Evolutionary conservation across 1,284 basidiomycete genomes (phyloP), one percentile per base, ranked within the genome.

Genomic region (Retiboletus flavoniger): DNA sequence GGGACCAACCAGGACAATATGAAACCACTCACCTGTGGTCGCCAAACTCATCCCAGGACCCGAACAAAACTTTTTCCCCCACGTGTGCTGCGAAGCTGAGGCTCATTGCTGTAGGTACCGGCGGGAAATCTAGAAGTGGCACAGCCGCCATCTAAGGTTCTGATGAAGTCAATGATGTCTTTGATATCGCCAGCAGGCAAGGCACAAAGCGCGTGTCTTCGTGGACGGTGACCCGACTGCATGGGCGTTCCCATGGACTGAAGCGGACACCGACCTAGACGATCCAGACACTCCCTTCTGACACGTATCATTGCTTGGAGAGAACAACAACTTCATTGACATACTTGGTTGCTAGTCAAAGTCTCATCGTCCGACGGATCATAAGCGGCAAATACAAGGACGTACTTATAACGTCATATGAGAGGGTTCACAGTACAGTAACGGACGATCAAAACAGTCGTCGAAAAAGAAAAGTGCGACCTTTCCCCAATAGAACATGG

Each of bases 21-120:
- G 35, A 26, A 38, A 39, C 13, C 13, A 13, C 53, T 61, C 50
- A 51, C 61, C 60, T 55, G 58, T 63, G 35, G 14, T 35, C 45
- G 52, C 38, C 31, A 28, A 35, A 19, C 32, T 19, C 35, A 7
- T 10, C 41, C 19, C 14, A 4, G 8, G 44, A 32, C 14, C 32
- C 54, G 17, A 41, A 39, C 34, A 51, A 9, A 28, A 32, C 24
- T 16, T 40, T n/a, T 14, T n/a, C 1, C 17, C 19, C 38, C 26
- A 32, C 5, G 19, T 21, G 17, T 26, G 35, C 21, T 47, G 28
- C 21, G 31, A 31, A 31, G 21, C 28, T 19, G 34, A 16, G 28
- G 46, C 4, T 24, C 32, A 5, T 47, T 58, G 55, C 57, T 60
- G 53, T 58, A 31, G 31, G 31, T 13, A 24, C 24, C 21, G 43